A percentile compares a stretch with the other conserved stretches of the same genome.
Evolutionary conservation across 2,329 filamentous ascomycete genomes (phyloP).

Genomic region (Raffaelea deltoideospora): DNA sequence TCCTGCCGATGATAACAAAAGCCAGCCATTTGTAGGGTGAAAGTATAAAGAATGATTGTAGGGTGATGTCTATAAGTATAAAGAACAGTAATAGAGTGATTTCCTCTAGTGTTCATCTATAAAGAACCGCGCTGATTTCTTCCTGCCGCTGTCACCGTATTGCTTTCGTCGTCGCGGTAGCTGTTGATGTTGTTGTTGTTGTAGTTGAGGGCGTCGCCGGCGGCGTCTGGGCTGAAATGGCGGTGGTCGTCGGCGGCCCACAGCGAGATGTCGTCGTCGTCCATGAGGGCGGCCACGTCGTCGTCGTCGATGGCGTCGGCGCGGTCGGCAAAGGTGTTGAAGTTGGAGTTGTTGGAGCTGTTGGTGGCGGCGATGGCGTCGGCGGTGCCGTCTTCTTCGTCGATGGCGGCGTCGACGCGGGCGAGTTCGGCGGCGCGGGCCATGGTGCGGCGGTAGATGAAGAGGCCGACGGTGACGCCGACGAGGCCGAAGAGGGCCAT

Average conservation of each 20-base stretch:
- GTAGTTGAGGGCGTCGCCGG: constrained; percentile 9
- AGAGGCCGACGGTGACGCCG: constrained; percentile 61
- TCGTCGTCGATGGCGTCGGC: constrained; percentile 23
- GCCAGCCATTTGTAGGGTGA: no score
- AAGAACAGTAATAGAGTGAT: no score
- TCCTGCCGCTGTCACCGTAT: constrained; percentile 1
- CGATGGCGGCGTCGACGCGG: constrained; percentile 27
- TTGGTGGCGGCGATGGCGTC: constrained; percentile 23
- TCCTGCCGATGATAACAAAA: no score
- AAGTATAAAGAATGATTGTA: no score
- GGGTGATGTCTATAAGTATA: no score
- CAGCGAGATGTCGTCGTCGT: constrained; percentile 43
- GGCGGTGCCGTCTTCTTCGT: constrained; percentile 8
- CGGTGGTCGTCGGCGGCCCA: constrained; percentile 33
- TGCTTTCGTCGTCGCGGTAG: constrained; percentile 3
- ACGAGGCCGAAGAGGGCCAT: constrained; percentile 59
- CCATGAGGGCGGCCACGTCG: constrained; percentile 38
- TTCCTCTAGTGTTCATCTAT: no score
- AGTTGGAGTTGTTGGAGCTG: constrained; percentile 21
- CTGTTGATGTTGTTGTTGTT: constrained; percentile 8
- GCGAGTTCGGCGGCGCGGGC: constrained; percentile 44
- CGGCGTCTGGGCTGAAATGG: no score
- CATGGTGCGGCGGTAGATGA: constrained; percentile 68
- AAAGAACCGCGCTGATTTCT: no score
- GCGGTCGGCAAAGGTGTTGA: constrained; percentile 21